Evolutionary conservation across 2,329 filamentous ascomycete species (phyloP).

Genomic region (Hymenoscyphus linearis): DNA sequence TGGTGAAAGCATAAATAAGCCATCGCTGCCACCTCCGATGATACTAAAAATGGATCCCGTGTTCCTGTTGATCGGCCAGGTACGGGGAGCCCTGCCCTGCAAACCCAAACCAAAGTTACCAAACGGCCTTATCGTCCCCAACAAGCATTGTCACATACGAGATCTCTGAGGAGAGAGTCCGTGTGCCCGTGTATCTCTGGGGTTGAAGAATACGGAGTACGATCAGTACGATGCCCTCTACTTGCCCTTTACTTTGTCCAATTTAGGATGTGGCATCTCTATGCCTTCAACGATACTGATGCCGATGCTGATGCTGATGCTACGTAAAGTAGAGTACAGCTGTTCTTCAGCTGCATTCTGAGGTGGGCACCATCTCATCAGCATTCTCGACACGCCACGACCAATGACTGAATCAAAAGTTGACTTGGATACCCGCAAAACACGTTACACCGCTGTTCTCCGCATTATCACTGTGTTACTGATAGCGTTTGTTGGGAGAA

Average conservation of each 20-base stretch:
- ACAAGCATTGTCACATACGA: neutral
- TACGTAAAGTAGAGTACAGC: neutral
- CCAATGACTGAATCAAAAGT: neutral
- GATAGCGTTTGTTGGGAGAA: too few species aligned
- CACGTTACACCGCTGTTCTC: neutral
- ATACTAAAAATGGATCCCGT: neutral
- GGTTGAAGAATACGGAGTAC: too few species aligned
- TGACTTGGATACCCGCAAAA: neutral
- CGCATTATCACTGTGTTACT: neutral
- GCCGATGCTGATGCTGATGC: too few species aligned
- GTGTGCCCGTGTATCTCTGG: neutral
- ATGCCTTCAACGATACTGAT: neutral
- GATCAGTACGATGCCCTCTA: too few species aligned
- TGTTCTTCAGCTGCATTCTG: neutral
- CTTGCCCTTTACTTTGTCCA: neutral
- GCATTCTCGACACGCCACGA: neutral
- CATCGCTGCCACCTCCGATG: neutral
- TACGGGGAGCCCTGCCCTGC: neutral
- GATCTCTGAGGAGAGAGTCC: neutral
- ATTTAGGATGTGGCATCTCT: neutral
- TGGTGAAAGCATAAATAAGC: neutral
- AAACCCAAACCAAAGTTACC: too few species aligned
- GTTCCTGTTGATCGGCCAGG: neutral
- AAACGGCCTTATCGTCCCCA: neutral
- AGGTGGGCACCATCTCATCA: neutral